Conservation (phyloP, 371 early-diverging fungal species). For the Cokeromyces recurvatus region DNA sequence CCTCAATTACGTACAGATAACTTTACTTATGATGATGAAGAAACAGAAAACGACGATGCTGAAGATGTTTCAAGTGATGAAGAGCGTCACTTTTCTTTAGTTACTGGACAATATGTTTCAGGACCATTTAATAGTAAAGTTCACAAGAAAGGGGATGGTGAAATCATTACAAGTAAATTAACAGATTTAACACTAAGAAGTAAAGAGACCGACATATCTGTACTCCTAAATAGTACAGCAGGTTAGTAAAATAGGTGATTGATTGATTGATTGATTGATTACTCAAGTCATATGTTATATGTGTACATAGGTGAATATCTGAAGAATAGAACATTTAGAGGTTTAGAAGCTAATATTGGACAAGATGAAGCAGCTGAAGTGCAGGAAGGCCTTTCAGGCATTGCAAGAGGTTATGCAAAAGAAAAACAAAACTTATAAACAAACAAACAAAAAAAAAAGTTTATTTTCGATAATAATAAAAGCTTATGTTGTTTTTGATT, state of each 20-base stretch:
- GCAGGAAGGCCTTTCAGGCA: slow-evolving; percentile 80
- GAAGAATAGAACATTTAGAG: slow-evolving; percentile 69
- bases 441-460: no score
- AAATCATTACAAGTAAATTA: slow-evolving; percentile 30
- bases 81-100: slow-evolving; percentile 81
- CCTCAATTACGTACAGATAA: slow-evolving; percentile 42
- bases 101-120: slow-evolving; percentile 78
- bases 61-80: slow-evolving; percentile 61
- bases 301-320: slow-evolving; percentile 63
- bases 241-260: slow-evolving; percentile 35
- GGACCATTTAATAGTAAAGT: slow-evolving; percentile 37
- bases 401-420: slow-evolving; percentile 76
- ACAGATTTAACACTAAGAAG: slow-evolving; percentile 56
- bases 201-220: slow-evolving; percentile 58
- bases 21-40: slow-evolving; percentile 40
- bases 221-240: slow-evolving; percentile 72
- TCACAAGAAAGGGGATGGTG: slow-evolving; percentile 22
- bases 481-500: no score
- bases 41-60: slow-evolving; percentile 23
- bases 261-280: neutral
- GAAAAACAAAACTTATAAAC: slow-evolving; percentile 35
- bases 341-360: slow-evolving; percentile 70
- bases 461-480: no score
- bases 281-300: no score
- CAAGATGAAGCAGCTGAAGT: slow-evolving; percentile 62